A percentile compares a stretch with the other conserved stretches of the same genome.
These are phyloP conservation scores for Gossypium stocksii DNA, from an alignment of 345 rosid genomes.

Conservation along the genomic window DNA sequence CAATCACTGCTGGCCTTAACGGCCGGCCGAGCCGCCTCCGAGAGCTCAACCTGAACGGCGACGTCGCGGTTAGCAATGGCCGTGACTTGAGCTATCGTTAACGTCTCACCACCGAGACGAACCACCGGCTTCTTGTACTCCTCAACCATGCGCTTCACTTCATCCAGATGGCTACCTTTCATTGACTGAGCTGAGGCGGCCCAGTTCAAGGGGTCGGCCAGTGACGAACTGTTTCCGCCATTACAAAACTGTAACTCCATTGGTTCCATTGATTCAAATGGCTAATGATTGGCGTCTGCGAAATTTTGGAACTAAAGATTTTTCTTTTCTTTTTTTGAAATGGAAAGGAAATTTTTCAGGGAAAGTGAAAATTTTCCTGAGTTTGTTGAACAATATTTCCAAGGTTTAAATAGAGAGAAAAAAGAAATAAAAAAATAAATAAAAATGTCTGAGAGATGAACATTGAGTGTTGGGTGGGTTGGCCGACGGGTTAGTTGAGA, in stretches of 20 bases:
- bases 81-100: conserved; percentile 76
- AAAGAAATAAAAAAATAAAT: neutral
- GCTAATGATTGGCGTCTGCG: neutral
- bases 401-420: conserved; percentile 25
- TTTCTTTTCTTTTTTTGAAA: neutral
- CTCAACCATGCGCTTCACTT: conserved; percentile 69
- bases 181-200: conserved; percentile 61
- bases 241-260: conserved; percentile 7
- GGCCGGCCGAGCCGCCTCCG: conserved; percentile 48
- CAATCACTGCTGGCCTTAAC: conserved; percentile 80
- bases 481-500: conserved; percentile 46
- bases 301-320: neutral
- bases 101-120: conserved; percentile 59
- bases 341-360: conserved; percentile 26
- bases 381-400: neutral
- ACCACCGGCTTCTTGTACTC: conserved; percentile 59
- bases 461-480: conserved; percentile 28
- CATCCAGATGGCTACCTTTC: conserved; percentile 81
- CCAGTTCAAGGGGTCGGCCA: conserved; percentile 68
- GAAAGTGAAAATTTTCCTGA: conserved; percentile 28
- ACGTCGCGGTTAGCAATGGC: conserved; percentile 40
- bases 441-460: neutral
- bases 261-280: conserved; percentile 12
- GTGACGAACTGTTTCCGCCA: conserved; percentile 10
- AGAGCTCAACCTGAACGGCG: conserved; percentile 35